A percentile compares a stretch with the other conserved stretches of the same genome.
phyloP scores from a whole-genome alignment of 371 early-diverging fungal species.

The Rhizopus microsporus region DNA sequence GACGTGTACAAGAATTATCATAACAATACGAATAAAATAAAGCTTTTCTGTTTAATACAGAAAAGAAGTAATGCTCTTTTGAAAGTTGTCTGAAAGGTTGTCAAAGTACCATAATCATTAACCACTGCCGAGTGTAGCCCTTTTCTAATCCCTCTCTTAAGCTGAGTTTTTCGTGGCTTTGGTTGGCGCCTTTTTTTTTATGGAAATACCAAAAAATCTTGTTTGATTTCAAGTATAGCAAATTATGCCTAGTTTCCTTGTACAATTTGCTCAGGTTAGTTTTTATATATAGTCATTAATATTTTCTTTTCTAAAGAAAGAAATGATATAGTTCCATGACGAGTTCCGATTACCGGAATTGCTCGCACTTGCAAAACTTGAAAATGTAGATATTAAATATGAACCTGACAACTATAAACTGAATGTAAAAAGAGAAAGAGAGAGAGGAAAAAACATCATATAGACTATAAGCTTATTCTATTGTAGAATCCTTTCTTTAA shows the following conservation, averaged over 20 bases:
- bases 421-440: constrained; percentile 44
- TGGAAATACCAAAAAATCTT: neutral
- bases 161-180: neutral
- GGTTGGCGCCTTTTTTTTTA: neutral
- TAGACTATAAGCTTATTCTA: neutral
- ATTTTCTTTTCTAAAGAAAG: neutral
- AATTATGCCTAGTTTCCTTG: constrained; percentile 40
- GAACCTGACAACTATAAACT: constrained; percentile 53
- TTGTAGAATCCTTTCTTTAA: constrained; percentile 78
- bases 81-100: too few relatives aligned
- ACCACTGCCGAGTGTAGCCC: too few relatives aligned
- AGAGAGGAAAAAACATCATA: too few relatives aligned
- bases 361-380: constrained; percentile 75
- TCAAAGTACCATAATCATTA: too few relatives aligned
- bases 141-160: too few relatives aligned
- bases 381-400: constrained; percentile 64
- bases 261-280: constrained; percentile 51
- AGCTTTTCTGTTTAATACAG: too few relatives aligned
- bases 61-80: too few relatives aligned
- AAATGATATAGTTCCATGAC: constrained; percentile 48
- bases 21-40: too few relatives aligned
- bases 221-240: neutral
- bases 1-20: too few relatives aligned
- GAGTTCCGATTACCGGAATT: constrained; percentile 84
- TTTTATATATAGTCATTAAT: neutral